Evolutionary conservation across 2,329 filamentous ascomycete species (phyloP).

Genomic region (Trichoderma hamatum): DNA sequence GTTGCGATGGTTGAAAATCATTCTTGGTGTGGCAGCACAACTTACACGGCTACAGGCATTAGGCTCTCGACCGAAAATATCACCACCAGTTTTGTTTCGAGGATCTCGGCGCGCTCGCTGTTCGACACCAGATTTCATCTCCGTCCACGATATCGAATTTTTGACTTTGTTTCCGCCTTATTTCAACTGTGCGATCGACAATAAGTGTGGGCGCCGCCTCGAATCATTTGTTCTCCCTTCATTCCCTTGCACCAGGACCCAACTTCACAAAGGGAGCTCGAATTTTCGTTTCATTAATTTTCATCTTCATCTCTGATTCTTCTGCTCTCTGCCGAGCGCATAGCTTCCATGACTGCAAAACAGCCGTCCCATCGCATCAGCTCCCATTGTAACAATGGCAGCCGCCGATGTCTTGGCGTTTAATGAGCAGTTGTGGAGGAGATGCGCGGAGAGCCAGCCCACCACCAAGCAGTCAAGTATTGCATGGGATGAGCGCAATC

Average conservation of each 20-base stretch:
- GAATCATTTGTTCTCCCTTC: constrained; percentile 6
- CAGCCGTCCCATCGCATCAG: constrained; percentile 11
- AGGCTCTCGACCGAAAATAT: background rate
- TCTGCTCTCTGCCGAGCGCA: background rate
- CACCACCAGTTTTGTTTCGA: background rate
- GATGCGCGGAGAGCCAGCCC: constrained; percentile 6
- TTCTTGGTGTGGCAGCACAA: background rate
- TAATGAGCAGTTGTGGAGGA: background rate
- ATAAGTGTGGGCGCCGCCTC: background rate
- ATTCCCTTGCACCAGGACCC: background rate
- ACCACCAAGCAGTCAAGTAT: constrained; percentile 23
- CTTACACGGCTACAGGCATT: constrained; percentile 5
- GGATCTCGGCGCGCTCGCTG: background rate
- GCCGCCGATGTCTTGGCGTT: constrained; percentile 23
- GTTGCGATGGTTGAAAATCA: background rate
- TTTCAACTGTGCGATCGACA: background rate
- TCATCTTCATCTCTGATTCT: background rate
- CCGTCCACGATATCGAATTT: background rate
- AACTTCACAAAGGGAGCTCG: background rate
- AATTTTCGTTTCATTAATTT: background rate
- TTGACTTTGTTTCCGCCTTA: background rate
- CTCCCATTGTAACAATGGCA: constrained; percentile 25
- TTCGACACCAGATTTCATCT: background rate
- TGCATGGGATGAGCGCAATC: constrained; percentile 35
- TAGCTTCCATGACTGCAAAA: constrained; percentile 26